Evolutionary conservation across 2,329 filamentous ascomycete genomes (phyloP), one percentile per base, ranked within the genome.

Genomic region (Hymenoscyphus salicellus): DNA sequence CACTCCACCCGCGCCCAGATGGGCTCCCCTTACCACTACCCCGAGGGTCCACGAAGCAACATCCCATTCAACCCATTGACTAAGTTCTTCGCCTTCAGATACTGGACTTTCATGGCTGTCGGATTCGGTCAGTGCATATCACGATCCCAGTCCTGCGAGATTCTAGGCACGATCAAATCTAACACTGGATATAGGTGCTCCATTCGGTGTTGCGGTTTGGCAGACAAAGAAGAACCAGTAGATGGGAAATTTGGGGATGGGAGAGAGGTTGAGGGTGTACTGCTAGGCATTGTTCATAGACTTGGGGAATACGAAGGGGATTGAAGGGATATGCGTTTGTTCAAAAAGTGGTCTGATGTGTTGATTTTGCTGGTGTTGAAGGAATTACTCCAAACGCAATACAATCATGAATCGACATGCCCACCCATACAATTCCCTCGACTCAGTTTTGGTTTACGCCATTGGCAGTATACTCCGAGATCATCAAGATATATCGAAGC

Each of bases 51-150:
- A 76, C 90, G 92, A 81, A 89, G 86, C 84, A 98, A 97, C 86
- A 82, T 99, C 72, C 95, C 95, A 72, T 99, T 99, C 88, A 96
- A 99, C 86, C 91, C 95, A 72, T 85, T 92, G 82, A 94, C 89
- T 78, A 91, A 88, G 82, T 90, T 85, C 82, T 99, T 99, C 79
- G 86, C 83, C 71, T 68, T 92, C 73, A 85, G 89, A 81, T 99
- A 90, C 88, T 96, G 92, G 90, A 77, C 78, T 69, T 95, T 91
- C 83, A 89, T 89, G 85, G 63, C 67, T 65, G 67, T 73, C 61
- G 74, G 74, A 68, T 75, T 75, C 58, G 78, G 89, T 91, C 77
- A 68, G 83, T 80, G 55, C 61, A 38, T 61, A 30, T 41, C 11
- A 33, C 26, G 49, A 26, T 58, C 23, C 36, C 14, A 60, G 55